These are phyloP conservation scores for Tuber melanosporum DNA, from an alignment of 495 filamentous ascomycete genomes.

Conservation along the genomic window DNA sequence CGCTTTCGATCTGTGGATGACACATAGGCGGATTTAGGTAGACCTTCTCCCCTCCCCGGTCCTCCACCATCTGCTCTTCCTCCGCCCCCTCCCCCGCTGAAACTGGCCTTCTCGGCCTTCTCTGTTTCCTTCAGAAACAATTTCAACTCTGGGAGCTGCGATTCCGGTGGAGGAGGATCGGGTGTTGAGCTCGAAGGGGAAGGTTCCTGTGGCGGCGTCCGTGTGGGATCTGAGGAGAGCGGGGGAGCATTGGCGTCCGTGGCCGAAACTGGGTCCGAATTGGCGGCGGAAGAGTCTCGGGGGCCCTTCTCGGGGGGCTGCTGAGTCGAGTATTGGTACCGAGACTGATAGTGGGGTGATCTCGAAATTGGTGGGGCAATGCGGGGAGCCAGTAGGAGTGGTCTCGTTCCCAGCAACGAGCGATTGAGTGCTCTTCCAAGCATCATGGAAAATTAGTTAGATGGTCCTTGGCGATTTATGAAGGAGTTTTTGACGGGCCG, in stretches of 20 bases:
- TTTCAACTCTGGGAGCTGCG: background rate
- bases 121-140: background rate
- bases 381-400: constrained; percentile 13
- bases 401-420: constrained; percentile 22
- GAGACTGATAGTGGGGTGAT: constrained; percentile 4
- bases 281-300: constrained; percentile 7
- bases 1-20: constrained; percentile 81
- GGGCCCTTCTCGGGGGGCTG: constrained; percentile 15
- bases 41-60: constrained; percentile 15
- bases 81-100: background rate
- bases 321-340: background rate
- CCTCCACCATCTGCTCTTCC: constrained; percentile 6
- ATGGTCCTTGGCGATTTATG: background rate
- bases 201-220: constrained; percentile 2
- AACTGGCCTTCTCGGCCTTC: background rate
- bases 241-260: constrained; percentile 10
- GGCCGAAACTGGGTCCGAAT: constrained; percentile 12
- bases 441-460: constrained; percentile 11
- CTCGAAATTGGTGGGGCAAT: constrained; percentile 15
- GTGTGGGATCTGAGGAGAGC: constrained; percentile 6
- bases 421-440: constrained; percentile 29
- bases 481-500: background rate
- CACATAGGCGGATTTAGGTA: constrained; percentile 68
- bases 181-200: constrained; percentile 7
- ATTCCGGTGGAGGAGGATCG: background rate